phyloP scores from a whole-genome alignment of 345 rosid genomes.

The Camelina hispida region DNA sequence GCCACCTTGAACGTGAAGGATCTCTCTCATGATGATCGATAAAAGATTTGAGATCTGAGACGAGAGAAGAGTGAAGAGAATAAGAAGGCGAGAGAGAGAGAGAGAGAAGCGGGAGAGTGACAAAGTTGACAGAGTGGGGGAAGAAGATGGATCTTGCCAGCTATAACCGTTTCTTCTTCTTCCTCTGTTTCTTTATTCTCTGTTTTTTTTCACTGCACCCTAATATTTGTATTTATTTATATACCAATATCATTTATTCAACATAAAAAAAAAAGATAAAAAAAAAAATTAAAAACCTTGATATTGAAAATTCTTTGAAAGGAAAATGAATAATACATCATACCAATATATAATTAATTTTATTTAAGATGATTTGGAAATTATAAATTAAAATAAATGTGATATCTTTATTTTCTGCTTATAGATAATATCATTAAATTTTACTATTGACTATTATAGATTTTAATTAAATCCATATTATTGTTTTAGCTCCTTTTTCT shows the following conservation, averaged over 20 bases:
- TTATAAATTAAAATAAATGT: background rate
- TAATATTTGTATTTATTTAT: background rate
- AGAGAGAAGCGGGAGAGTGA: slow-evolving; percentile 42
- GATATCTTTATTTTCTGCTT: background rate
- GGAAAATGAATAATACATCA: background rate
- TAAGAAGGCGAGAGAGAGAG: background rate
- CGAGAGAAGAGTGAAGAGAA: background rate
- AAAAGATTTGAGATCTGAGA: background rate
- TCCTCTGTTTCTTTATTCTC: background rate
- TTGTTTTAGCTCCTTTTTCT: too few species aligned
- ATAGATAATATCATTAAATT: background rate
- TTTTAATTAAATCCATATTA: too few species aligned
- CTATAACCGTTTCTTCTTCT: slow-evolving; percentile 36
- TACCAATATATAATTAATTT: background rate
- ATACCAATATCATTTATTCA: too few species aligned
- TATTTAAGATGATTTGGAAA: background rate
- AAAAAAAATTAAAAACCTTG: background rate
- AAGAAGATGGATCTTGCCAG: slow-evolving; percentile 31
- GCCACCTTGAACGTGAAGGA: slow-evolving; percentile 93
- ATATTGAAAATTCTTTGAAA: background rate
- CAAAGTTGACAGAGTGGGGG: slow-evolving; percentile 37
- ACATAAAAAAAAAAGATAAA: too few species aligned
- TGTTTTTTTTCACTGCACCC: slow-evolving; percentile 6
- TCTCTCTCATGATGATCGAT: slow-evolving; percentile 68
- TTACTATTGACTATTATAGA: too few species aligned